Evolutionary conservation across 2,329 filamentous ascomycete genomes (phyloP), one percentile per base, ranked within the genome.

Genomic region (Penicillium sp.): DNA sequence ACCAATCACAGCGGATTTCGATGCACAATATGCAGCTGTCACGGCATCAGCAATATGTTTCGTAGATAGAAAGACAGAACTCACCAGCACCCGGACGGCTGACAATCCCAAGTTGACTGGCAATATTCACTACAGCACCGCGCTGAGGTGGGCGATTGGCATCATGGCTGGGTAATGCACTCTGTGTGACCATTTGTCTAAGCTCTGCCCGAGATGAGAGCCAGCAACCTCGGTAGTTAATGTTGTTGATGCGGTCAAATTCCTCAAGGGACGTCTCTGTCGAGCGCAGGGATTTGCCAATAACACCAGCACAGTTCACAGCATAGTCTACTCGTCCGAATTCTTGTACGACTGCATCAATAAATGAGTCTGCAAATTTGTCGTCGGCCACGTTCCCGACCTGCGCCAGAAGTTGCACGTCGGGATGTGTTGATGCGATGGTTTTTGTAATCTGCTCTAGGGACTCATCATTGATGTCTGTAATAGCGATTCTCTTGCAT

Each of bases 1-100:
- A 19, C 78, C 80, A 46, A 85, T 79, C 2, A 85, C 76, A 0
- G 82, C 83, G 13, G 81, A 78, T 57, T 85, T 86, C 4, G 81
- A 83, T 0, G 78, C 79, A 50, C 79, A 84, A 57, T 84, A 85
- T 1, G 80, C 75, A 9, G 81, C 81, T 81, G 42, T 32, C 9
- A 32, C 23, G 13, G 32, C 2, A 11, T 42, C 23, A 51, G 19
- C 6, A 6, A 7, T 9, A 10, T 35, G 10, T 18, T 36, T 16
- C 4, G 10, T 9, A 2, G 16, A 47, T 3, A 45, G 9, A 39
- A 14, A 32, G 2, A n/a, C 6, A 35, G 29, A 23, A 71, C 76
- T 66, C 58, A 78, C 76, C 68, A 9, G 79, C 78, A 36, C 64
- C 70, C 4, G 78, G 75, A 3, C 78, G 70, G 2, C 73, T 75